Base-by-base conservation (phyloP, 139 green algal species). In the Chlorella sp. region DNA sequence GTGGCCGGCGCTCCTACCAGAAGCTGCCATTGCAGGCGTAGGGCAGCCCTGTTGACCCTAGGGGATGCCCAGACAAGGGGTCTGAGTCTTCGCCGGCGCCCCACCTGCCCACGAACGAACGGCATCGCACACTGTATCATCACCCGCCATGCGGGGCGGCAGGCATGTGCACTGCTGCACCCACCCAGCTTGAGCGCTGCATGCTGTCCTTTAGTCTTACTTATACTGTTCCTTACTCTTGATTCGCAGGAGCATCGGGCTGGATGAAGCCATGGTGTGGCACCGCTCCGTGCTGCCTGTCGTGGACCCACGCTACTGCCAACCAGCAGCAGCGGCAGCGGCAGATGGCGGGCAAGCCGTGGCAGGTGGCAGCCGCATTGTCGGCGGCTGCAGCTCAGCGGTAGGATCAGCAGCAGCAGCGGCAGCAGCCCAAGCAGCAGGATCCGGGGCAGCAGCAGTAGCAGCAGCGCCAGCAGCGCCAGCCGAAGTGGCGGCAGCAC, bases 241-340 rank as follows among this genome's bases (percentile, higher is more conserved):
- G 7, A 17, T 17, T 60, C 44, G 77, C 70, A 86, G 69, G 48
- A 94, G 77, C 41, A 78, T 98, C 9, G 95, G 95, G 36, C 85
- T 85, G 79, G 90, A 85, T 54, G 95, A 98, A 87, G 92, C 90
- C 1, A 86, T 90, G 20, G 92, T 95, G 83, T 97, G 93, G 93
- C 74, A 95, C 44, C 79, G 84, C 14, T 58, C 93, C 44, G 84
- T 97, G 51, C 70, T 97, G 26, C 54, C 81, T 9, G 73, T 90
- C 6, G 7, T 16, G 11, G 89, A 92, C 65, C 41, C 36, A 11
- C 68, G 62, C 0, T 85, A 85, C 51, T 17, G 38, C 51, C 44
- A 0, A 13, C 13, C 72, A 19, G 28, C 72, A 30, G 43, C 36
- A 43, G 36, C 56, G 28, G 54, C 54, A 36, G 76, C 76, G 44